phyloP scores from a whole-genome alignment of 495 filamentous ascomycete species.

The Bacidia rubella region DNA sequence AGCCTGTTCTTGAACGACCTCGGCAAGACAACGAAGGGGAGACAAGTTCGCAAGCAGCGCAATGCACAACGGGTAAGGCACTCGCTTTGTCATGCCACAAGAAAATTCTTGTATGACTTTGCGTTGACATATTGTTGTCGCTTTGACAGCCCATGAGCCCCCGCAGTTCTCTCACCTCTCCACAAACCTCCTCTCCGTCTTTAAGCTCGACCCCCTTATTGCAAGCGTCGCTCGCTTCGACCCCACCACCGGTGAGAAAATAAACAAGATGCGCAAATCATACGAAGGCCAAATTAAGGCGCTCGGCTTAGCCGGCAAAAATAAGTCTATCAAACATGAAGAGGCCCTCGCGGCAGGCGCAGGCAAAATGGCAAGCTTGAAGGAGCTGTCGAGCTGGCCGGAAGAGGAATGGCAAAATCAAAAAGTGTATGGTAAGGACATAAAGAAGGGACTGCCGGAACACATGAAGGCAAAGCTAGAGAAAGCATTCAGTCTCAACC shows the following conservation, averaged over 20 bases:
- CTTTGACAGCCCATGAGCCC: constrained; percentile 10
- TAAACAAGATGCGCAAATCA: constrained; percentile 59
- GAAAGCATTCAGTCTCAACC: constrained; percentile 41
- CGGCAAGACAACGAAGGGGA: not conserved
- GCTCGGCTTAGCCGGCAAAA: constrained; percentile 47
- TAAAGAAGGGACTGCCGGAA: constrained; percentile 24
- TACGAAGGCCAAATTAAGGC: constrained; percentile 58
- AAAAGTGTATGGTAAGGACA: constrained; percentile 47
- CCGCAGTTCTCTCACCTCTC: constrained; percentile 38
- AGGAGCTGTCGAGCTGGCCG: constrained; percentile 34
- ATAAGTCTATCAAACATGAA: constrained; percentile 43
- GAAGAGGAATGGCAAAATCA: constrained; percentile 55
- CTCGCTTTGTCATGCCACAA: not conserved
- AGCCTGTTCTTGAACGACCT: constrained; percentile 5
- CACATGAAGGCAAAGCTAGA: constrained; percentile 35
- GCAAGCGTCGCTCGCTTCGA: constrained; percentile 52
- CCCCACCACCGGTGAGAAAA: constrained; percentile 53
- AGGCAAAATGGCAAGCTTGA: constrained; percentile 19
- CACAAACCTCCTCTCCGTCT: constrained; percentile 50
- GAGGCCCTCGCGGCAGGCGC: constrained; percentile 24
- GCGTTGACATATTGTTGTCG: constrained; percentile 11
- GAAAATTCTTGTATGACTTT: not conserved
- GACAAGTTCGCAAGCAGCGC: not conserved
- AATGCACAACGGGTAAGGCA: constrained; percentile 17
- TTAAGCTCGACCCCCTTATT: constrained; percentile 45